These are phyloP conservation scores for Acorus gramineus DNA, from an alignment of 106 monocot species.

Conservation along the genomic window DNA sequence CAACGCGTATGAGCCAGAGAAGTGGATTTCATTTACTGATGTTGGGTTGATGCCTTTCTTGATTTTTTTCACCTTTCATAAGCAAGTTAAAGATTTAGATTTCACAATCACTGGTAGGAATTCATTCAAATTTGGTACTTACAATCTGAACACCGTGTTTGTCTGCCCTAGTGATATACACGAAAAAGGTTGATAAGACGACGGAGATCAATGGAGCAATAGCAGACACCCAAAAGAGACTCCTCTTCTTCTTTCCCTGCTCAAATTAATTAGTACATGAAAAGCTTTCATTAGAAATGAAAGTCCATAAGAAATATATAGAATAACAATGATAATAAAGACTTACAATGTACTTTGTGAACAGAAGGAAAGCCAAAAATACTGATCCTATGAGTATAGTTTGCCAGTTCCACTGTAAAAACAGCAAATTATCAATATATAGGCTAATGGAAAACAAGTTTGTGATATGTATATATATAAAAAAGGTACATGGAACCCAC, in stretches of 20 bases:
- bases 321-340: neutral
- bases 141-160: slow-evolving; percentile 69
- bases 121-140: slow-evolving; percentile 8
- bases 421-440: neutral
- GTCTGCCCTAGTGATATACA: slow-evolving; percentile 56
- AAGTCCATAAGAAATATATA: neutral
- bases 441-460: neutral
- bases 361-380: slow-evolving; percentile 56
- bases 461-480: neutral
- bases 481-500: slow-evolving; percentile 16
- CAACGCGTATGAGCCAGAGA: slow-evolving; percentile 24
- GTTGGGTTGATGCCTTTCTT: slow-evolving; percentile 44
- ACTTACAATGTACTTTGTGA: slow-evolving; percentile 63
- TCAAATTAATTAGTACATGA: neutral
- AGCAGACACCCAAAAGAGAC: slow-evolving; percentile 72
- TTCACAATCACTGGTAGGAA: too few species aligned
- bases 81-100: neutral
- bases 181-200: slow-evolving; percentile 53
- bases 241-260: slow-evolving; percentile 71
- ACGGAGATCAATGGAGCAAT: slow-evolving; percentile 66
- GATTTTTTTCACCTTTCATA: slow-evolving; percentile 37
- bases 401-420: slow-evolving; percentile 76
- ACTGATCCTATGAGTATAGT: slow-evolving; percentile 46
- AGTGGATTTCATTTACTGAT: slow-evolving; percentile 35
- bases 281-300: neutral